Conservation (phyloP, 2,329 filamentous ascomycete genomes). For the Aspergillus piperis region DNA sequence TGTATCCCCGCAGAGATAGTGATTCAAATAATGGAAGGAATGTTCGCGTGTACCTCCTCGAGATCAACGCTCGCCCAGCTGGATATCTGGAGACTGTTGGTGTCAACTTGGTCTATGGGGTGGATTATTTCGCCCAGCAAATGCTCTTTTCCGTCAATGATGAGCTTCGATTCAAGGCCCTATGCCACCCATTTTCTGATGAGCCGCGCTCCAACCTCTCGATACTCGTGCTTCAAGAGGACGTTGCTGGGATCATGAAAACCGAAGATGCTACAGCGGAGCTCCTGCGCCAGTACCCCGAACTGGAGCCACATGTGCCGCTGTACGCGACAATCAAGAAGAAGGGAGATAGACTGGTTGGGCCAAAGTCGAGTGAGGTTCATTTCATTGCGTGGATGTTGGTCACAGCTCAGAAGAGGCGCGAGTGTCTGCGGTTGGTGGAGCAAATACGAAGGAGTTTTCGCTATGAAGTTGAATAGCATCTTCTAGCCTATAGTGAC, state of each 20-base stretch:
- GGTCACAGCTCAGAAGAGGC: too few relatives aligned
- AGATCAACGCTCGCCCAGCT: slow-evolving; percentile 11
- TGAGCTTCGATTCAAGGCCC: background rate
- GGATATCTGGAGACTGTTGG: background rate
- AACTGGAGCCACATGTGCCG: too few relatives aligned
- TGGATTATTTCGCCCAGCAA: slow-evolving; percentile 10
- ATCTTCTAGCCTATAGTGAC: too few relatives aligned
- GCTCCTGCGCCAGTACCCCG: too few relatives aligned
- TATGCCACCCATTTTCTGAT: background rate
- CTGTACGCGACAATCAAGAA: too few relatives aligned
- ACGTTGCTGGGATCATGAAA: too few relatives aligned
- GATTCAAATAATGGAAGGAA: background rate
- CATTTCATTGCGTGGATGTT: too few relatives aligned
- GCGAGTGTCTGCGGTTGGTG: too few relatives aligned
- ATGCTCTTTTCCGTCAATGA: slow-evolving; percentile 1
- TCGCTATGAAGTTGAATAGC: background rate
- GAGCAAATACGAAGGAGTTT: background rate
- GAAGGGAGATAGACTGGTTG: too few relatives aligned
- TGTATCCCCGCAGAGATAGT: background rate
- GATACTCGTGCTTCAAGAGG: too few relatives aligned
- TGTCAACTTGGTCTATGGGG: slow-evolving; percentile 7
- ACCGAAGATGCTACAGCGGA: too few relatives aligned
- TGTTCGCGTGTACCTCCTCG: slow-evolving; percentile 4
- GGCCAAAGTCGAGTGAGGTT: too few relatives aligned
- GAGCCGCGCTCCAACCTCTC: background rate